These are phyloP conservation scores for Dothiorella sarmentorum DNA, from an alignment of 2,329 filamentous ascomycete genomes.

Conservation along the genomic window DNA sequence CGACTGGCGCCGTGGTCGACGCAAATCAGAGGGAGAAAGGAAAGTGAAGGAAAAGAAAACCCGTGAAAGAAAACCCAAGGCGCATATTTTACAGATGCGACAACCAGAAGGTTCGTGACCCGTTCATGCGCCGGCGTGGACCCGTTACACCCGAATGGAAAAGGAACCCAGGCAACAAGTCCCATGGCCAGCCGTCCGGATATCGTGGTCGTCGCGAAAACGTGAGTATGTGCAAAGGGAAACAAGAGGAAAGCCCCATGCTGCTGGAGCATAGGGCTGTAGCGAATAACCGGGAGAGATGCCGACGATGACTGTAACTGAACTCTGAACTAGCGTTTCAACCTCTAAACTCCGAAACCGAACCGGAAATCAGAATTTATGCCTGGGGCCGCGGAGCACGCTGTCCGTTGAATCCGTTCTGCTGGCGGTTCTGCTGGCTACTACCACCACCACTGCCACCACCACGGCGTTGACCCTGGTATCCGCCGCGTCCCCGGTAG, in stretches of 20 bases:
- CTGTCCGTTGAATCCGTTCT: conserved; percentile 36
- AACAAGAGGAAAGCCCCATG: conserved; percentile 11
- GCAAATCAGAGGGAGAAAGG: not conserved
- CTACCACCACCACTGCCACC: not conserved
- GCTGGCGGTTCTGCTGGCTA: conserved; percentile 30
- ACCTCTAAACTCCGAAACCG: conserved; percentile 18
- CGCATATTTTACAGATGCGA: conserved; percentile 20
- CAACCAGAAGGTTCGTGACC: conserved; percentile 17
- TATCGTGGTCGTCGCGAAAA: conserved; percentile 18
- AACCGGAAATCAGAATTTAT: conserved; percentile 21
- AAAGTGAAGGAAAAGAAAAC: conserved; percentile 15
- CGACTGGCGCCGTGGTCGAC: conserved; percentile 13
- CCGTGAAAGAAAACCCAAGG: conserved; percentile 11
- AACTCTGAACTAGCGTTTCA: conserved; percentile 17
- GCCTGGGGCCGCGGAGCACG: conserved; percentile 34
- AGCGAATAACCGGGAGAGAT: conserved; percentile 16
- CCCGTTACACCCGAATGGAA: conserved; percentile 16
- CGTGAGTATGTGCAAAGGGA: conserved; percentile 19
- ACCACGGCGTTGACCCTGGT: conserved; percentile 30
- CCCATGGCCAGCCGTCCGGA: conserved; percentile 14
- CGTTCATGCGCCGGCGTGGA: conserved; percentile 17
- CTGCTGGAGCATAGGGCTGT: not conserved
- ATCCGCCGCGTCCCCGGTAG: conserved; percentile 18
- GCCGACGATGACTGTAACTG: conserved; percentile 14
- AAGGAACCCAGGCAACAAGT: conserved; percentile 16